Evolutionary conservation across 305 asterid species (phyloP).

Genomic region (Fraxinus dipetala): DNA sequence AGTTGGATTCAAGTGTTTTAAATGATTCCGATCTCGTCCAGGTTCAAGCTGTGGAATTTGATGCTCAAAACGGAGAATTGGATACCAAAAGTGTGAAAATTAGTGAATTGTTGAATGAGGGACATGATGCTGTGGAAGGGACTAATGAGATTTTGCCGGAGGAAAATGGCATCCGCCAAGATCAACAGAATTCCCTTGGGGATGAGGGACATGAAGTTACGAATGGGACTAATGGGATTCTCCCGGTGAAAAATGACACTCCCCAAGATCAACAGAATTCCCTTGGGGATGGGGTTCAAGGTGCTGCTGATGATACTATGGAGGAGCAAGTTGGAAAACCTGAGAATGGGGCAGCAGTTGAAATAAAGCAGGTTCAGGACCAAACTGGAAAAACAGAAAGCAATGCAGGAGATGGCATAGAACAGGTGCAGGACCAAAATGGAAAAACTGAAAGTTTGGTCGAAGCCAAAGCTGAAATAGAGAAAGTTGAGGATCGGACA

Average conservation of each 20-base stretch:
- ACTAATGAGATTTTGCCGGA: background rate
- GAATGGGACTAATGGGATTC: slow-evolving; percentile 11
- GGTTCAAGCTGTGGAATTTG: slow-evolving; percentile 1
- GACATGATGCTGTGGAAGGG: slow-evolving; percentile 21
- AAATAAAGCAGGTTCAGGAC: background rate
- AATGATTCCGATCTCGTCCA: background rate
- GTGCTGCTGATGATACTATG: background rate
- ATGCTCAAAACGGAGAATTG: slow-evolving; percentile 15
- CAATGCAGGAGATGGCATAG: background rate
- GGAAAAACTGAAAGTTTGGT: slow-evolving; percentile 12
- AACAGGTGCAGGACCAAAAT: background rate
- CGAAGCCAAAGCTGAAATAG: slow-evolving; percentile 17
- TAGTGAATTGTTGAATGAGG: slow-evolving; percentile 13
- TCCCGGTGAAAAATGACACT: slow-evolving; percentile 10
- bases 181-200: slow-evolving; percentile 15
- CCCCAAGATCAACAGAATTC: slow-evolving; percentile 13
- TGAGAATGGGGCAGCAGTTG: background rate
- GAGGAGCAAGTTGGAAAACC: background rate
- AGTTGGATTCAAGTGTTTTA: slow-evolving; percentile 13
- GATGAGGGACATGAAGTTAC: background rate
- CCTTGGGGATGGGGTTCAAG: slow-evolving; percentile 4
- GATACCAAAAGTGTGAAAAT: slow-evolving; percentile 15
- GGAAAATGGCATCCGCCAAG: slow-evolving; percentile 10
- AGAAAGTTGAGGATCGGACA: background rate
- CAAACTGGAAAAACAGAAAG: background rate